phyloP scores from a whole-genome alignment of 768 basidiomycete genomes.

The Lentinula raphanica region DNA sequence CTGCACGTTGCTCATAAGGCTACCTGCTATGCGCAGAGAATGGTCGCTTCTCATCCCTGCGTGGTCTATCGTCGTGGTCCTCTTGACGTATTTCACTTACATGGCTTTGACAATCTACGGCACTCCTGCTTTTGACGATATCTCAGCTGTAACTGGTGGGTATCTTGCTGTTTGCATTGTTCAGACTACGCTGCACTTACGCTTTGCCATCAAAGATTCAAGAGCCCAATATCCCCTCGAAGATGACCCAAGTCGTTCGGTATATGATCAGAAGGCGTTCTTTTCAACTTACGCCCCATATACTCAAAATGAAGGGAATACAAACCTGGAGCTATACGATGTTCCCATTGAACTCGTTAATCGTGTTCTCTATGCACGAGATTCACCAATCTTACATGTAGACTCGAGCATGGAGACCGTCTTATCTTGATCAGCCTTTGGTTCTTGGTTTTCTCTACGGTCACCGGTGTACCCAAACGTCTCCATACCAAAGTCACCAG shows the following conservation, averaged over 20 bases:
- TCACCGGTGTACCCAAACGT: too few relatives aligned
- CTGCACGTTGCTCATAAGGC: conserved; percentile 1
- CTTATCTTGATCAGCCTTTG: too few relatives aligned
- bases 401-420: too few relatives aligned
- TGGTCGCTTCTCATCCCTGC: conserved; percentile 82
- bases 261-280: neutral
- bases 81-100: conserved; percentile 75
- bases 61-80: conserved; percentile 63
- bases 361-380: conserved; percentile 58
- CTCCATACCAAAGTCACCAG: too few relatives aligned
- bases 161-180: conserved; percentile 1
- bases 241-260: conserved; percentile 27
- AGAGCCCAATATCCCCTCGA: conserved; percentile 46
- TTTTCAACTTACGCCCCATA: conserved; percentile 37
- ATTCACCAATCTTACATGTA: too few relatives aligned
- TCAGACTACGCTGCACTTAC: neutral
- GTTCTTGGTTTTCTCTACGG: too few relatives aligned
- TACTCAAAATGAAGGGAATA: conserved; percentile 25
- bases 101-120: conserved; percentile 66
- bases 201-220: conserved; percentile 39
- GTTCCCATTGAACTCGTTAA: conserved; percentile 81
- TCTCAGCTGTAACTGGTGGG: conserved; percentile 64
- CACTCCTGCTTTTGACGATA: conserved; percentile 65
- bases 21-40: conserved; percentile 53
- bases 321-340: conserved; percentile 60